These are phyloP conservation scores for Pythium brachiatum DNA, from an alignment of 352 stramenopile species.

Conservation along the genomic window DNA sequence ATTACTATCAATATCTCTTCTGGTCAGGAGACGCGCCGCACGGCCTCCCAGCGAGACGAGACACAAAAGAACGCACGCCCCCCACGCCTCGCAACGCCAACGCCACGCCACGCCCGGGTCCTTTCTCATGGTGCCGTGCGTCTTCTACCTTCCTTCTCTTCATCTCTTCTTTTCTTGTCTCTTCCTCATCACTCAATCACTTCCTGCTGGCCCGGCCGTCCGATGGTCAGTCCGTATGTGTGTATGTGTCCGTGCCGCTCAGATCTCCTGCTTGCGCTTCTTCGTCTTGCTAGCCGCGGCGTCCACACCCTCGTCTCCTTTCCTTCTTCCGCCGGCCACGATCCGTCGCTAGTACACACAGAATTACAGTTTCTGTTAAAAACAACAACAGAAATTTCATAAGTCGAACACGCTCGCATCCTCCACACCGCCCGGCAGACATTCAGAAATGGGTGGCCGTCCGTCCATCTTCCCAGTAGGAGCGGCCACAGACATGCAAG, in stretches of 20 bases:
- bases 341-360: slow-evolving; percentile 88
- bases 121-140: not conserved
- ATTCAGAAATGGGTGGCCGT: slow-evolving; percentile 17
- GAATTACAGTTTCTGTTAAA: slow-evolving; percentile 93
- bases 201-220: too few relatives aligned
- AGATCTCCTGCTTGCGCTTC: slow-evolving; percentile 73
- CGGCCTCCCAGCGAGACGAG: not conserved
- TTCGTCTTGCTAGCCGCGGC: slow-evolving; percentile 49
- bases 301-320: slow-evolving; percentile 60
- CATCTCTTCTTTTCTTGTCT: slow-evolving; percentile 17
- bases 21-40: not conserved
- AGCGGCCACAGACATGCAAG: slow-evolving; percentile 40
- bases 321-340: slow-evolving; percentile 60
- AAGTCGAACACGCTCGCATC: slow-evolving; percentile 68
- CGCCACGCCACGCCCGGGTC: not conserved
- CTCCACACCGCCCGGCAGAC: slow-evolving; percentile 26
- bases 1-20: slow-evolving; percentile 30
- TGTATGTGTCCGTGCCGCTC: not conserved
- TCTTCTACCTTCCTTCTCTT: not conserved
- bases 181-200: slow-evolving; percentile 7
- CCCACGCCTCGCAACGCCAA: not conserved
- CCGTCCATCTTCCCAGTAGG: slow-evolving; percentile 19
- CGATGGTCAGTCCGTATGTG: not conserved
- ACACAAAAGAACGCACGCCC: not conserved
- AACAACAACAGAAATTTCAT: slow-evolving; percentile 81